A percentile compares a stretch with the other conserved stretches of the same genome.
These are phyloP conservation scores for Neurospora terricola DNA, from an alignment of 495 filamentous ascomycete species.

Conservation along the genomic window DNA sequence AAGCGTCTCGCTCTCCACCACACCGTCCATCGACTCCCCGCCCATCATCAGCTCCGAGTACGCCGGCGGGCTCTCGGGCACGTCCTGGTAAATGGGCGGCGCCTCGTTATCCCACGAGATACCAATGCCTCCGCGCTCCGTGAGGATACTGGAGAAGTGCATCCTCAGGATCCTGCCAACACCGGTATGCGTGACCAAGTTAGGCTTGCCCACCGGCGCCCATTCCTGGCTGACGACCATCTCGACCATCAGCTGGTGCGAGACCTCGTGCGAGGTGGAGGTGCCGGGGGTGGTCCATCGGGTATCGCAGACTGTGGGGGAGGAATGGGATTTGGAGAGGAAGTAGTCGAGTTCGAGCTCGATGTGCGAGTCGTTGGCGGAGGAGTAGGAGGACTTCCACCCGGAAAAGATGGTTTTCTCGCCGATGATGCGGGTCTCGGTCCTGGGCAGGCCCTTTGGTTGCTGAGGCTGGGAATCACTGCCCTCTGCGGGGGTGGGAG, in stretches of 20 bases:
- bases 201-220: slow-evolving; percentile 57
- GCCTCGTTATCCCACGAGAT: slow-evolving; percentile 97
- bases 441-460: slow-evolving; percentile 68
- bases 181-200: slow-evolving; percentile 74
- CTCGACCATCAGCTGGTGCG: slow-evolving; percentile 81
- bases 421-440: slow-evolving; percentile 64
- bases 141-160: slow-evolving; percentile 76
- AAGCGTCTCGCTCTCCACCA: neutral
- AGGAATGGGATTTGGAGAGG: slow-evolving; percentile 44
- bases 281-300: slow-evolving; percentile 55
- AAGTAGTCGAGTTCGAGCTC: slow-evolving; percentile 72
- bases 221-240: slow-evolving; percentile 92
- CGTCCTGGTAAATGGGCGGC: slow-evolving; percentile 90
- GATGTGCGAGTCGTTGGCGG: slow-evolving; percentile 55
- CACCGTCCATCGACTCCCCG: slow-evolving; percentile 10
- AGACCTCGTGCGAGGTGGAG: slow-evolving; percentile 36
- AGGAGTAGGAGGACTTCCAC: slow-evolving; percentile 93
- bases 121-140: slow-evolving; percentile 75
- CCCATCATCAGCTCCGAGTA: slow-evolving; percentile 40
- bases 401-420: slow-evolving; percentile 42
- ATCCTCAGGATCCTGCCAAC: slow-evolving; percentile 85
- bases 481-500: slow-evolving; percentile 11
- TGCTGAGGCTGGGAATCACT: slow-evolving; percentile 29
- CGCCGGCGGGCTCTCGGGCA: slow-evolving; percentile 75
- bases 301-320: slow-evolving; percentile 63